Conservation (phyloP, 2,329 filamentous ascomycete genomes). For the Paraconiothyrium sp. region DNA sequence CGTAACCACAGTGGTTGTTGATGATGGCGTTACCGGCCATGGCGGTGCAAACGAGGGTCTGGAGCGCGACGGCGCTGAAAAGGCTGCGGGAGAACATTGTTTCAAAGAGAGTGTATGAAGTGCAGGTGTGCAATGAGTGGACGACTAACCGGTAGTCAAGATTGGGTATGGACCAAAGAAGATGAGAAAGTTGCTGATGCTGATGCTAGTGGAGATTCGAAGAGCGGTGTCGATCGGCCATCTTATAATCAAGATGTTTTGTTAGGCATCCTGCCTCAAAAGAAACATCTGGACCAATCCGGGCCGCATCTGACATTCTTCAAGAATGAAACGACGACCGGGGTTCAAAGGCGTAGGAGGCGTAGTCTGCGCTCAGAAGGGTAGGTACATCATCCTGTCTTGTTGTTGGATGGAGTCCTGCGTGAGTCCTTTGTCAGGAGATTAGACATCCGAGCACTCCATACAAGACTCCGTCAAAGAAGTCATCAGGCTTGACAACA, state of each 20-base stretch:
- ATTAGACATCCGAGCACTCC: slow-evolving; percentile 3
- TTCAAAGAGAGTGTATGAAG: slow-evolving; percentile 15
- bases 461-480: slow-evolving; percentile 5
- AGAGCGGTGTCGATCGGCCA: slow-evolving; percentile 6
- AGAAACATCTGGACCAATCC: background rate
- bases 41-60: slow-evolving; percentile 18
- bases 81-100: slow-evolving; percentile 19
- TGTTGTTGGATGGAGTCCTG: slow-evolving; percentile 7
- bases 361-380: slow-evolving; percentile 3
- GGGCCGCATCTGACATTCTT: slow-evolving; percentile 10
- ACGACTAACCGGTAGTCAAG: slow-evolving; percentile 25
- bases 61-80: slow-evolving; percentile 19
- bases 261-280: slow-evolving; percentile 6
- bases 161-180: slow-evolving; percentile 15
- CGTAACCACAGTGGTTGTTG: slow-evolving; percentile 23
- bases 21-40: slow-evolving; percentile 20
- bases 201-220: slow-evolving; percentile 14
- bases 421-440: slow-evolving; percentile 8
- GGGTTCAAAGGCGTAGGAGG: background rate
- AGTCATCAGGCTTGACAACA: slow-evolving; percentile 6
- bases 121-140: slow-evolving; percentile 22
- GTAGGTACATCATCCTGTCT: slow-evolving; percentile 8
- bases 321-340: slow-evolving; percentile 9
- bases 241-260: slow-evolving; percentile 7
- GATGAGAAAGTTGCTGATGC: slow-evolving; percentile 11